Evolutionary conservation across 1,284 basidiomycete species (phyloP).

Genomic region (Rhodotorula sp.): DNA sequence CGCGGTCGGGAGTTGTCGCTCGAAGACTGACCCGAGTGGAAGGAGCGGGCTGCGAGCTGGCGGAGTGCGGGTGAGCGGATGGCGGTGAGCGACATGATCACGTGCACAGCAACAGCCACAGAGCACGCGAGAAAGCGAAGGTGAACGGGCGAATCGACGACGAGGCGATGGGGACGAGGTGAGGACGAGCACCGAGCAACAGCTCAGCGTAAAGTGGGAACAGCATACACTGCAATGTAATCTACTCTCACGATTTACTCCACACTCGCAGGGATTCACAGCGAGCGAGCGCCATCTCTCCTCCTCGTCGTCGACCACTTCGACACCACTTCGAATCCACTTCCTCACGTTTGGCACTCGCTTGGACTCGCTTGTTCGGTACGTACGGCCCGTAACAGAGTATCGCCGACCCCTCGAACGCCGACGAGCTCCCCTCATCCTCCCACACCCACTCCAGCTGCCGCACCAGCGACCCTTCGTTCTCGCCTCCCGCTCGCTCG

Average conservation of each 20-base stretch:
- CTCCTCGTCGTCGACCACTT: background rate
- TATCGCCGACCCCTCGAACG: background rate
- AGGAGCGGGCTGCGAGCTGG: conserved; percentile 14
- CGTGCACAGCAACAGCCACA: background rate
- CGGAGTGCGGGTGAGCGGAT: conserved; percentile 17
- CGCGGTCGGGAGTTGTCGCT: conserved; percentile 18
- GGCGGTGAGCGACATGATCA: conserved; percentile 11
- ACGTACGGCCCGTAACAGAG: background rate
- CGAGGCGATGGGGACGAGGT: too few species aligned
- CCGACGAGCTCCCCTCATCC: background rate
- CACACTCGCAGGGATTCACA: too few species aligned
- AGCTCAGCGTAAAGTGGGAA: too few species aligned
- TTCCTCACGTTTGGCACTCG: background rate
- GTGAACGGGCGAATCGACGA: too few species aligned
- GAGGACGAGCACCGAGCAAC: too few species aligned
- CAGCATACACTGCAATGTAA: too few species aligned
- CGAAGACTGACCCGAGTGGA: conserved; percentile 23
- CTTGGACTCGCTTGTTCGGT: background rate
- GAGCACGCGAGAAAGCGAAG: background rate
- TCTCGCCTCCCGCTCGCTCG: background rate
- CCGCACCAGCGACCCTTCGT: background rate
- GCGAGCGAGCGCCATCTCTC: too few species aligned
- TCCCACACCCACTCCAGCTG: background rate
- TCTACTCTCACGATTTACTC: too few species aligned
- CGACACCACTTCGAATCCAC: background rate